phyloP scores from a whole-genome alignment of 164 flowering plant species.

The Magnolia sinica region DNA sequence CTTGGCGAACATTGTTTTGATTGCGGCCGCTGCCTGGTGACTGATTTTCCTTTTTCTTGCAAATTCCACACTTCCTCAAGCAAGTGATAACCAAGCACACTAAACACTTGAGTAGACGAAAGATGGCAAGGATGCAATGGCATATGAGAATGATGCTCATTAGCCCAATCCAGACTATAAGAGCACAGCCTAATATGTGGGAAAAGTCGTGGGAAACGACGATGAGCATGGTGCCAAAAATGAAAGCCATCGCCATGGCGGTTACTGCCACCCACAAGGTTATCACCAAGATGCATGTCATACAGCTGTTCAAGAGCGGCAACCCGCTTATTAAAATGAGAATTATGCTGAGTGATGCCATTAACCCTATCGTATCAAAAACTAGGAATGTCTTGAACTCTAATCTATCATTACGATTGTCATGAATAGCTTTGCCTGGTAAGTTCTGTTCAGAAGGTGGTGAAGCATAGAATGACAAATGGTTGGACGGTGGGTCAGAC shows the following conservation, averaged over 20 bases:
- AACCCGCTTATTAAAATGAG: slow-evolving; percentile 25
- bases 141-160: not conserved
- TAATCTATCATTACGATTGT: not conserved
- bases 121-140: not conserved
- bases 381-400: not conserved
- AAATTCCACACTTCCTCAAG: not conserved
- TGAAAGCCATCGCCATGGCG: slow-evolving; percentile 13
- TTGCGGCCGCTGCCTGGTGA: no score
- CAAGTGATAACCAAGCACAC: not conserved
- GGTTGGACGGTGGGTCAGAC: not conserved
- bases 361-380: slow-evolving; percentile 18
- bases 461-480: not conserved
- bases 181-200: not conserved
- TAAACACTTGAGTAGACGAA: not conserved
- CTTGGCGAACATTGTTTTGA: no score
- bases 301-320: not conserved
- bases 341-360: slow-evolving; percentile 27
- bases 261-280: slow-evolving; percentile 19
- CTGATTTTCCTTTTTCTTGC: not conserved
- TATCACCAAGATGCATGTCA: slow-evolving; percentile 16
- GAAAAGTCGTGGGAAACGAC: not conserved
- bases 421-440: not conserved
- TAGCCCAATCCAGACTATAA: not conserved
- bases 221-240: not conserved
- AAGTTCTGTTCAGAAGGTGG: no score